phyloP scores from a whole-genome alignment of 441 rosid species.

The Dalechampia spathulata region DNA sequence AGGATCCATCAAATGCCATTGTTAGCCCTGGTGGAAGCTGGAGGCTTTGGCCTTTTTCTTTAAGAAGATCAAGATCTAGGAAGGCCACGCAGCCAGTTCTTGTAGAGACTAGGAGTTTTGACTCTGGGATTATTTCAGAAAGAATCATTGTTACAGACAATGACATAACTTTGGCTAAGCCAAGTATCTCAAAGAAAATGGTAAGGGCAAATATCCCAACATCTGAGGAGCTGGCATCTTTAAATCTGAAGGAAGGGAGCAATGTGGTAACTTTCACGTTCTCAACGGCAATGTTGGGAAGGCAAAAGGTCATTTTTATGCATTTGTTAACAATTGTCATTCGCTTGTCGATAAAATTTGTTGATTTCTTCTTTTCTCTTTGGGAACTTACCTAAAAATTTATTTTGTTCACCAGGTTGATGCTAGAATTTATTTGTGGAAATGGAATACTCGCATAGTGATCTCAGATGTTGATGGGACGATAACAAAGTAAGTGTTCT shows the following conservation, averaged over 20 bases:
- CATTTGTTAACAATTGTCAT: slow-evolving; percentile 1
- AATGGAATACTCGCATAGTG: slow-evolving; percentile 85
- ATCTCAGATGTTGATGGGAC: slow-evolving; percentile 99
- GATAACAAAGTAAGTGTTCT: slow-evolving; percentile 66
- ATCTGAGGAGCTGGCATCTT: slow-evolving; percentile 77
- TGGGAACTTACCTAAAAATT: slow-evolving; percentile 4
- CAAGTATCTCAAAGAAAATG: slow-evolving; percentile 45
- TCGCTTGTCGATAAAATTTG: not conserved
- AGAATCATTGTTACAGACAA: slow-evolving; percentile 12
- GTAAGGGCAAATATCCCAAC: slow-evolving; percentile 61
- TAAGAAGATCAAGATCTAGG: slow-evolving; percentile 41
- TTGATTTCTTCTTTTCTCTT: slow-evolving; percentile 1
- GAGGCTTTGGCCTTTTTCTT: slow-evolving; percentile 88
- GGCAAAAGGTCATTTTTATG: slow-evolving; percentile 59
- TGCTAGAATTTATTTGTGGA: slow-evolving; percentile 91
- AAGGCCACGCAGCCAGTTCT: slow-evolving; percentile 20
- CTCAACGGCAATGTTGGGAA: slow-evolving; percentile 87
- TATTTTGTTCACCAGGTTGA: slow-evolving; percentile 54
- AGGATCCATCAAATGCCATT: slow-evolving; percentile 27
- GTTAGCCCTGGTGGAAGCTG: slow-evolving; percentile 52
- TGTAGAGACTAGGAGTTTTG: slow-evolving; percentile 22
- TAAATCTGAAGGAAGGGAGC: slow-evolving; percentile 77
- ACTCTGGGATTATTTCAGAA: slow-evolving; percentile 29
- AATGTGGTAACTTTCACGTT: slow-evolving; percentile 75
- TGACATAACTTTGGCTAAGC: slow-evolving; percentile 25